Conservation (phyloP, 306 rosid species). For the Citrullus colocynthis region DNA sequence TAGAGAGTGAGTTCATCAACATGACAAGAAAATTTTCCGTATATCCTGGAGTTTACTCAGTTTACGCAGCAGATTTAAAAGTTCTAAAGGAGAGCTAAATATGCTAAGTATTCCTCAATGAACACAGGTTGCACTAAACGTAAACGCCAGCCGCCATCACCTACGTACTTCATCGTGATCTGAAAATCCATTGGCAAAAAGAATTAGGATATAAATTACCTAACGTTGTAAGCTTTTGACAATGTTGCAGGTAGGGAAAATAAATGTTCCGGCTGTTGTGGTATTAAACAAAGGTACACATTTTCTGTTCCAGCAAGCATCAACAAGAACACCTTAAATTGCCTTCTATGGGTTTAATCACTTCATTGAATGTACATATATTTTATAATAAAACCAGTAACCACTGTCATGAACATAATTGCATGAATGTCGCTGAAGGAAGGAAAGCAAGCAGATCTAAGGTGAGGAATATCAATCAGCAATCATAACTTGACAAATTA, state of each 20-base stretch:
- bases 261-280: not conserved
- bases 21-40: slow-evolving; percentile 1
- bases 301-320: not conserved
- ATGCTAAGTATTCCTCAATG: not conserved
- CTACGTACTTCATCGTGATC: not conserved
- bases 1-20: not conserved
- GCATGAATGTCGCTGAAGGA: not conserved
- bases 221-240: not conserved
- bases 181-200: slow-evolving; percentile 3
- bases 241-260: not conserved
- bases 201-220: not conserved
- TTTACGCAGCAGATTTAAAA: not conserved
- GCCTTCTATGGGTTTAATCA: not conserved
- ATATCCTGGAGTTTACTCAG: not conserved
- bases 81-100: not conserved
- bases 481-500: not conserved
- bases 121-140: slow-evolving; percentile 2
- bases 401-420: not conserved
- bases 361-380: not conserved
- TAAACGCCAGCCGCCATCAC: slow-evolving; percentile 2
- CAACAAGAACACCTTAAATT: not conserved
- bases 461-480: not conserved
- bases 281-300: not conserved
- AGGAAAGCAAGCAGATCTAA: not conserved
- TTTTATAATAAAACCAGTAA: not conserved